Conservation (phyloP, 495 filamentous ascomycete species). For the Staphylotrichum tortipilum region DNA sequence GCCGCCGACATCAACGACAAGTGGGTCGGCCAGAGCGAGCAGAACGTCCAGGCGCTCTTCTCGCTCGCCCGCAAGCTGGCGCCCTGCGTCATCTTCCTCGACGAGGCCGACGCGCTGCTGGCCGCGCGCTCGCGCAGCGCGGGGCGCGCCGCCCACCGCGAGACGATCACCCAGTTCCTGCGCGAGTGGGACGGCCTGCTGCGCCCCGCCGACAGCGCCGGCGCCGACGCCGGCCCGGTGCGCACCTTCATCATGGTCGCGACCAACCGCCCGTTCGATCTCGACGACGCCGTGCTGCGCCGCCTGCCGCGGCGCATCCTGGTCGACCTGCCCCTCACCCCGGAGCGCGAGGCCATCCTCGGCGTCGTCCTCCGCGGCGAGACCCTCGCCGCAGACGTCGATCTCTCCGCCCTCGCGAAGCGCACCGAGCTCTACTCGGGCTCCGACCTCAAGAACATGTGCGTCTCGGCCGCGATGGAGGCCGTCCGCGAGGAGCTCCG, state of each 20-base stretch:
- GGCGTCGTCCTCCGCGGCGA: slow-evolving; percentile 80
- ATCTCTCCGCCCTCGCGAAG: slow-evolving; percentile 58
- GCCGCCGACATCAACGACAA: slow-evolving; percentile 79
- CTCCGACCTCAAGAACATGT: slow-evolving; percentile 91
- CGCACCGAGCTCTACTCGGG: slow-evolving; percentile 90
- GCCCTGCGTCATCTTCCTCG: slow-evolving; percentile 94
- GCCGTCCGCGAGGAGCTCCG: slow-evolving; percentile 69
- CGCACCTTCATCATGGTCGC: slow-evolving; percentile 98
- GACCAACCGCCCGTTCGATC: slow-evolving; percentile 90
- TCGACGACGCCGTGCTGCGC: slow-evolving; percentile 88
- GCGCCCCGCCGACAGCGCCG: slow-evolving; percentile 42
- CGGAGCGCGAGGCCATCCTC: slow-evolving; percentile 72
- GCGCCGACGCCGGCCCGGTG: too few relatives aligned
- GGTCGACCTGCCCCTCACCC: slow-evolving; percentile 73
- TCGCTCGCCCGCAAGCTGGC: slow-evolving; percentile 80
- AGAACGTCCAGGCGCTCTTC: slow-evolving; percentile 93
- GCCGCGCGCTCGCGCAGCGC: slow-evolving; percentile 55
- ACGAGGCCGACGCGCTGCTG: slow-evolving; percentile 91
- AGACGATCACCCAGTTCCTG: slow-evolving; percentile 95
- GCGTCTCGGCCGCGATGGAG: slow-evolving; percentile 80
- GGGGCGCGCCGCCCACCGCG: slow-evolving; percentile 59
- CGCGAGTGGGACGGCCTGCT: slow-evolving; percentile 94
- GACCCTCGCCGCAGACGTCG: slow-evolving; percentile 56
- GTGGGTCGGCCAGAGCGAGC: slow-evolving; percentile 93
- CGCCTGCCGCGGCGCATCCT: slow-evolving; percentile 75